Evolutionary conservation across 2,329 filamentous ascomycete genomes (phyloP).

Genomic region (Lecanoromycetidae sp.): DNA sequence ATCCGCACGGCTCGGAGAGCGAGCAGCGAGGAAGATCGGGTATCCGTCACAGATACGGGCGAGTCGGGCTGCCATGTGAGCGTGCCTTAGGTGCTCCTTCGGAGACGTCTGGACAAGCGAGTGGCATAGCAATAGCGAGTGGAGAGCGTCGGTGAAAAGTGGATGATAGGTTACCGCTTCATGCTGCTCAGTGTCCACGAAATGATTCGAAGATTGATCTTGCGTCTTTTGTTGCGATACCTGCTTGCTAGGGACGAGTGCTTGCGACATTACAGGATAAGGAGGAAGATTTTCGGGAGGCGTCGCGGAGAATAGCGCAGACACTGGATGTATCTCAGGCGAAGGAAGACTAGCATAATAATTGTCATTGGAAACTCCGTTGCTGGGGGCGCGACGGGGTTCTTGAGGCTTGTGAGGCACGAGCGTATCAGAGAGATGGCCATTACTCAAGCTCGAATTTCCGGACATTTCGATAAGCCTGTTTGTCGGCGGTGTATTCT

Average conservation of each 20-base stretch:
- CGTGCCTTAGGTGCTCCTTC: constrained; percentile 67
- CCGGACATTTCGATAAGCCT: constrained; percentile 26
- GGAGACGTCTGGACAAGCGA: constrained; percentile 65
- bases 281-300: constrained; percentile 55
- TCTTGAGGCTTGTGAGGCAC: constrained; percentile 30
- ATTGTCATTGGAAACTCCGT: background rate
- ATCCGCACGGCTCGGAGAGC: constrained; percentile 61
- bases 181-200: constrained; percentile 36
- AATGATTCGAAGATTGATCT: constrained; percentile 22
- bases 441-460: constrained; percentile 10
- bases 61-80: constrained; percentile 68
- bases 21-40: constrained; percentile 62
- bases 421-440: constrained; percentile 28
- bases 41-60: constrained; percentile 65
- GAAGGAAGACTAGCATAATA: constrained; percentile 36
- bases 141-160: constrained; percentile 63
- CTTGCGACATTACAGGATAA: constrained; percentile 42
- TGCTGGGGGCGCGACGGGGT: background rate
- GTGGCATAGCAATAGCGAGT: constrained; percentile 66
- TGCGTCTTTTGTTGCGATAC: constrained; percentile 23
- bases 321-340: constrained; percentile 43
- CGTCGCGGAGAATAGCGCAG: constrained; percentile 57
- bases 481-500: constrained; percentile 28
- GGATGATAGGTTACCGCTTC: constrained; percentile 72
- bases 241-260: constrained; percentile 24